Evolutionary conservation across 257 asterid species (phyloP).

Genomic region (Solanum commersonii): DNA sequence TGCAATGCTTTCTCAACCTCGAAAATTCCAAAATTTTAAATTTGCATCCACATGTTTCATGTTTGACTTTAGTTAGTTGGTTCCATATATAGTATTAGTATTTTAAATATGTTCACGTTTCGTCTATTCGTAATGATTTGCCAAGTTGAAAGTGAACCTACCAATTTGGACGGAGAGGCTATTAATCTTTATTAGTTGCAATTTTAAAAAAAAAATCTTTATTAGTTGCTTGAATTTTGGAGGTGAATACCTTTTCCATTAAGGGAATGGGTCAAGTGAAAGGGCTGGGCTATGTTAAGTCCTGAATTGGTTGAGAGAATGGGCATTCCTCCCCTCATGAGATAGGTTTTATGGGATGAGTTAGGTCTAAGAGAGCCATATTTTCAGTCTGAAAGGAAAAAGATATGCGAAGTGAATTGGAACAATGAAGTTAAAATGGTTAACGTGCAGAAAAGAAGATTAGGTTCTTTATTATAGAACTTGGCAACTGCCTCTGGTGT

Average conservation of each 20-base stretch:
- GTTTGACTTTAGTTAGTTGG: not conserved
- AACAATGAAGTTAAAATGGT: not conserved
- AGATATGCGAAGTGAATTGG: not conserved
- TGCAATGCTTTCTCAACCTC: not conserved
- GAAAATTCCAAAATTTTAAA: not conserved
- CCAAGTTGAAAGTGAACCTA: not conserved
- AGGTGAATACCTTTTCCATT: not conserved
- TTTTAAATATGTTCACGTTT: not conserved
- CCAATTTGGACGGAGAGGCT: not conserved
- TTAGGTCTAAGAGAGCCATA: not conserved
- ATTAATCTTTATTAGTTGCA: not conserved
- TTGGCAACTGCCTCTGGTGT: not conserved
- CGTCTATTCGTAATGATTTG: not conserved
- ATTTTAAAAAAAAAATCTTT: not conserved
- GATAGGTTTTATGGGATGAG: not conserved
- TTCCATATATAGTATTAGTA: not conserved
- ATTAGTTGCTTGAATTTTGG: not conserved
- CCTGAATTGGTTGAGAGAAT: not conserved
- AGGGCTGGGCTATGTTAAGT: not conserved
- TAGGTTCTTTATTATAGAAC: not conserved
- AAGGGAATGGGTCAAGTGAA: not conserved
- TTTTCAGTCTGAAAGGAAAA: not conserved
- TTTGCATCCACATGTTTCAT: not conserved
- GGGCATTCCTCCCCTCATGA: not conserved
- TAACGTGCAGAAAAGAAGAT: not conserved